Evolutionary conservation across 1,284 basidiomycete genomes (phyloP), one percentile per base, ranked within the genome.

Genomic region (Paramarasmius palmivorus): DNA sequence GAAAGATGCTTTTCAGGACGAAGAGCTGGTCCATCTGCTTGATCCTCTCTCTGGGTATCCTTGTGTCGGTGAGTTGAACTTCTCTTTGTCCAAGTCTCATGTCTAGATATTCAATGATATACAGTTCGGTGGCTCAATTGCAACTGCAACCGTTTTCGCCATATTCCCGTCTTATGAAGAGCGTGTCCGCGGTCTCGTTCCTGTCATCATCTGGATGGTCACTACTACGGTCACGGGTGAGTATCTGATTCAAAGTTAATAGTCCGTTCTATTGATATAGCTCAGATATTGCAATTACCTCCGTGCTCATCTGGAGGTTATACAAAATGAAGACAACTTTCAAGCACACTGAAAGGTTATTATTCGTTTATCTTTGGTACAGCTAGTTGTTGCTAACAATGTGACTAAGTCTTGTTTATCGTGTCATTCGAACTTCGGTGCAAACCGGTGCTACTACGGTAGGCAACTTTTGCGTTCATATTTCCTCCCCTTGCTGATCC

Each of bases 361-460:
- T 42, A 7, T 15, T 23, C 20, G 8, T 42, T 25, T 8, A 23
- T 23, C 22, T 15, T 42, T 42, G 19, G 15, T 23, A 23, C 19
- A 5, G 15, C 26, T 8, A 8, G 7, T n/a, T 9, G 2, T 6
- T 42, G 7, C 15, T 25, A 19, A 4, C 2, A 2, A 41, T 22
- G 14, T 41, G 10, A 14, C n/a, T 7, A 3, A 55, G 54, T 19
- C 29, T 47, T 7, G 22, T 55, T 23, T n/a, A 39, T 15, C 54
- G 54, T 14, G 6, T 56, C 15, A 52, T 47, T 15, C 35, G 42
- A 6, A n/a, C n/a, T 15, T 23, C 54, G 15, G 20, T 52, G 14
- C 54, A 56, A 29, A 56, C 54, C 8, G 50, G 50, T 3, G 20
- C 36, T 22, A 36, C 50, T 17, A 52, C 54, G n/a, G n/a, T n/a